These are phyloP conservation scores for Phytophthora crassamura DNA, from an alignment of 352 stramenopile species.

Conservation along the genomic window DNA sequence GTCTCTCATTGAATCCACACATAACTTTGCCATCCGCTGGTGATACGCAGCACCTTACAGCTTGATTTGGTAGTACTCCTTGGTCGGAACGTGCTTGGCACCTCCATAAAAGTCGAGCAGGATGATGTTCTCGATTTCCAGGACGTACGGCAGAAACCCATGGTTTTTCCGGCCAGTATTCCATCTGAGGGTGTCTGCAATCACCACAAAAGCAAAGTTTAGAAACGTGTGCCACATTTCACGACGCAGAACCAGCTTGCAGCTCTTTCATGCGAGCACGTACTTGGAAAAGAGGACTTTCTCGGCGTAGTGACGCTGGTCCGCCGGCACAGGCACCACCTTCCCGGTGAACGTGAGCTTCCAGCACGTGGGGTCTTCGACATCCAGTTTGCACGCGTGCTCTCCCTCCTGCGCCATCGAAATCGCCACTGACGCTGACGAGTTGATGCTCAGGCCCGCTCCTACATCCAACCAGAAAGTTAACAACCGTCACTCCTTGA, in stretches of 20 bases:
- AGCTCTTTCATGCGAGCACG: too few relatives aligned
- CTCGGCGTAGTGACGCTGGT: slow-evolving; percentile 53
- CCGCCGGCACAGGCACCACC: slow-evolving; percentile 50
- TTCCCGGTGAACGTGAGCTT: slow-evolving; percentile 64
- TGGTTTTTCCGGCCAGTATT: slow-evolving; percentile 67
- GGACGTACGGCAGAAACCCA: slow-evolving; percentile 57
- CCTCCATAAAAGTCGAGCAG: too few relatives aligned
- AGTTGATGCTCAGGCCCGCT: slow-evolving; percentile 59
- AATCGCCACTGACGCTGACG: slow-evolving; percentile 64
- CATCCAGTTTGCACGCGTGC: slow-evolving; percentile 70
- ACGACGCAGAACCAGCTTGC: too few relatives aligned
- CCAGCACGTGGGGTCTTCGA: slow-evolving; percentile 78
- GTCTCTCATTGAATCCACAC: too few relatives aligned
- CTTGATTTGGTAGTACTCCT: too few relatives aligned
- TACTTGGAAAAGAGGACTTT: slow-evolving; percentile 79
- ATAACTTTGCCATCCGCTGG: too few relatives aligned
- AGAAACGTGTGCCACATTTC: too few relatives aligned
- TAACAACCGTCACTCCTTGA: too few relatives aligned
- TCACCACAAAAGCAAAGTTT: background rate
- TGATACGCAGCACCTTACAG: too few relatives aligned
- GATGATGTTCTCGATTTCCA: slow-evolving; percentile 68
- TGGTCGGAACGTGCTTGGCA: too few relatives aligned
- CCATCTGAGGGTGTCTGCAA: slow-evolving; percentile 72
- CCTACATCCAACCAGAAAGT: too few relatives aligned
- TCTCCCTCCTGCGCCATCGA: slow-evolving; percentile 59